Evolutionary conservation across 305 asterid genomes (phyloP).

Genomic region (Fraxinus sp.): DNA sequence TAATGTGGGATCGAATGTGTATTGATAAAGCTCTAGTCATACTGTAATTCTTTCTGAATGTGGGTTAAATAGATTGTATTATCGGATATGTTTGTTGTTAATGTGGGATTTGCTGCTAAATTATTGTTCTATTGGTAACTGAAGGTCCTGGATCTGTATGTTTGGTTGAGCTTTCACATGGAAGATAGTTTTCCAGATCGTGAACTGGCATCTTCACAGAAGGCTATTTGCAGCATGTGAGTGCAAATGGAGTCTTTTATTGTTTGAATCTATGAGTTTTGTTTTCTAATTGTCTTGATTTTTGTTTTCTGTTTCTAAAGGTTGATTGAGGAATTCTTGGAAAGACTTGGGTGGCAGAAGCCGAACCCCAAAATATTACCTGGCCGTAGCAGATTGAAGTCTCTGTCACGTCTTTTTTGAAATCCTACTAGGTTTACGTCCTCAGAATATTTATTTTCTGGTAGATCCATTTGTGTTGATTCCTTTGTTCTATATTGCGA

Average conservation of each 20-base stretch:
- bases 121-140: constrained; percentile 16
- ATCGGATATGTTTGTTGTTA: background rate
- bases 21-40: background rate
- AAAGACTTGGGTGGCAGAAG: constrained; percentile 45
- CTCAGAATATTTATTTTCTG: background rate
- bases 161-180: constrained; percentile 86
- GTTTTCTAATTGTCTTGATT: background rate
- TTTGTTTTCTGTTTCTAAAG: constrained; percentile 32
- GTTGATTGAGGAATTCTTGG: constrained; percentile 86
- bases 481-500: background rate
- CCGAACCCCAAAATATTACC: constrained; percentile 38
- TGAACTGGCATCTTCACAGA: constrained; percentile 84
- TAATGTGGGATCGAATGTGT: background rate
- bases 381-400: constrained; percentile 24
- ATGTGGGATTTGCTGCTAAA: background rate
- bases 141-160: constrained; percentile 88
- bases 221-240: constrained; percentile 86
- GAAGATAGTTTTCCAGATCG: constrained; percentile 89
- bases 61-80: background rate
- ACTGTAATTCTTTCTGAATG: background rate
- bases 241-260: constrained; percentile 24
- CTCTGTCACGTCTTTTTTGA: constrained; percentile 22
- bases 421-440: background rate
- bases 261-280: background rate
- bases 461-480: background rate